Conservation (phyloP, 2,329 filamentous ascomycete genomes). For the Chaetomium olivaceum region DNA sequence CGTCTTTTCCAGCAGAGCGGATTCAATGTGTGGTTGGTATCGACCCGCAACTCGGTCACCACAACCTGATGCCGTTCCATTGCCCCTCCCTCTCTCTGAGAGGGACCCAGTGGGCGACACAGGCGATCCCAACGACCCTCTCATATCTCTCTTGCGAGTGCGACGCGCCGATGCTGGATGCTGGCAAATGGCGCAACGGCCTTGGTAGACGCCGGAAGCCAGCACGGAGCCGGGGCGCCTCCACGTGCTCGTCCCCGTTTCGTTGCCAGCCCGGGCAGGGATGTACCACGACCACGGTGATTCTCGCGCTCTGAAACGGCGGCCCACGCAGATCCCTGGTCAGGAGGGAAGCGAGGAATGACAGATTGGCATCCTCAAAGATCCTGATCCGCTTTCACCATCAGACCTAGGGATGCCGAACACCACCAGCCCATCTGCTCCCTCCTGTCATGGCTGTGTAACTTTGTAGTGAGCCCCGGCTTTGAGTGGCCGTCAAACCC, state of each 20-base stretch:
- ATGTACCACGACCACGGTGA: slow-evolving; percentile 4
- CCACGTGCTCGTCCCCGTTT: slow-evolving; percentile 8
- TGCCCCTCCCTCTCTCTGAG: not conserved
- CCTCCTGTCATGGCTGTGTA: not conserved
- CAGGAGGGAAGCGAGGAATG: slow-evolving; percentile 8
- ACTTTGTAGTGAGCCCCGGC: not conserved
- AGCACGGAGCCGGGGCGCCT: not conserved
- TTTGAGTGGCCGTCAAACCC: slow-evolving; percentile 15
- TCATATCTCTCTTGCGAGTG: not conserved
- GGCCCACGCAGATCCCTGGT: slow-evolving; percentile 19
- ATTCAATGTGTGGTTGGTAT: not conserved
- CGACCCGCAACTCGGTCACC: not conserved
- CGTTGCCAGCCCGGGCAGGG: not conserved
- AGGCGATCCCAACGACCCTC: not conserved
- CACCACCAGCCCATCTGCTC: slow-evolving; percentile 7
- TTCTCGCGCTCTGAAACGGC: slow-evolving; percentile 19
- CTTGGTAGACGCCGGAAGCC: not conserved
- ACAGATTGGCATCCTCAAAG: slow-evolving; percentile 2
- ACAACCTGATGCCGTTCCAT: not conserved
- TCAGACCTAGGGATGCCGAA: slow-evolving; percentile 6
- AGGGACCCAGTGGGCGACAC: not conserved
- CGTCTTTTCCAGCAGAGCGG: slow-evolving; percentile 13
- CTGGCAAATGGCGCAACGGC: not conserved
- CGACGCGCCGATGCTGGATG: not conserved
- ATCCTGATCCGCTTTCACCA: slow-evolving; percentile 12